Base-by-base conservation (phyloP, 73 alveolate genomes). In the Paramecium caudatum region DNA sequence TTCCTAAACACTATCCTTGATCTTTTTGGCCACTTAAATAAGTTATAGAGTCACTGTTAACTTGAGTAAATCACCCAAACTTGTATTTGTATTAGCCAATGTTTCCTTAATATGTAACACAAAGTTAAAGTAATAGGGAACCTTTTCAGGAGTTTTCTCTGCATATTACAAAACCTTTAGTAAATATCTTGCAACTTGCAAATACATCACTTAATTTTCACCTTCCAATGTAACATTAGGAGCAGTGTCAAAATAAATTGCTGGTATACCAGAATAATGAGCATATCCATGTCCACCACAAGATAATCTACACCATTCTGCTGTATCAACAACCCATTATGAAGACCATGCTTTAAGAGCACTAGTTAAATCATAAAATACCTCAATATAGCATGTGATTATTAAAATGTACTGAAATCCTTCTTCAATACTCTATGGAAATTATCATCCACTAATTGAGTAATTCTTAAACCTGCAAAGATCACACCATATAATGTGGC, bases 261-360 rank as follows among this genome's bases (percentile, higher is more conserved):
- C 84, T 34, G 98, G 96, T 30, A 96, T 43, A 12, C 95, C 94
- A 2, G 98, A 91, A 74, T 88, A 90, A 23, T 82, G 84, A 25
- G 95, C 90, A 93, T 43, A 96, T 5, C 99, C 98, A 61, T 96
- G 97, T 1, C 97, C 99, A 16, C 99, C 98, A 86, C 99, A 96
- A 61, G 95, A 90, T 47, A 90, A 94, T 87, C 99, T 92, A 74
- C 91, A 36, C 41, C 36, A 25, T 61, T 93, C 96, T 21, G 93
- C 43, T 15, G 96, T 95, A 43, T 91, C 95, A 27, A 93, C 55
- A 23, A 96, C 93, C 37, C 68, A 61, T 39, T 81, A 65, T 13
- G 96, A 78, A 30, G 55, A 47, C 61, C 85, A 91, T 21, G 97
- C 97, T 61, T 96, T 96, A 39, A 82, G 48, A 6, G 95, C 94